Conservation (phyloP, 1,139 yeast genomes). For the Kurtzmaniella quercitrusa region DNA sequence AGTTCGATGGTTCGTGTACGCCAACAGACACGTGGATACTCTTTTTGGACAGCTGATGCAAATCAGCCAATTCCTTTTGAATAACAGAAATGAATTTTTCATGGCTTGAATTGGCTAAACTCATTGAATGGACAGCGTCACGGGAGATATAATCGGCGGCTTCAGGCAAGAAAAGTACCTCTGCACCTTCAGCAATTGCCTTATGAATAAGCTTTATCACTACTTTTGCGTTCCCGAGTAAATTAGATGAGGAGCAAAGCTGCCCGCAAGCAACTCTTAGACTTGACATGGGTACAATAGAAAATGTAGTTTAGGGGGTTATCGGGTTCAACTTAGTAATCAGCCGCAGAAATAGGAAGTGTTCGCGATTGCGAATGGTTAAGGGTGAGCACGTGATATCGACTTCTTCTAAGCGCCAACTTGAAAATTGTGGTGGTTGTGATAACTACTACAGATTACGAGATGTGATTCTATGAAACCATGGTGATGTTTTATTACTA, state of each 20-base stretch:
- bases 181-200: constrained; percentile 58
- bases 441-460: too few species aligned
- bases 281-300: constrained; percentile 7
- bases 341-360: neutral
- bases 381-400: neutral
- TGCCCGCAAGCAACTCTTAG: constrained; percentile 77
- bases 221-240: constrained; percentile 53
- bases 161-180: constrained; percentile 81
- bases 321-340: neutral
- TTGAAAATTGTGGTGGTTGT: too few species aligned
- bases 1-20: constrained; percentile 67
- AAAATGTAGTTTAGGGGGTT: constrained; percentile 20
- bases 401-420: neutral
- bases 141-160: constrained; percentile 85
- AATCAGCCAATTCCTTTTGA: constrained; percentile 37
- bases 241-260: constrained; percentile 67
- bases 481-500: too few species aligned
- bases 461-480: too few species aligned
- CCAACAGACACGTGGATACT: constrained; percentile 52
- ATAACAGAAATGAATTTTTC: constrained; percentile 51
- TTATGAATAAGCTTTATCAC: constrained; percentile 56
- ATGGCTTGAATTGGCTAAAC: constrained; percentile 50
- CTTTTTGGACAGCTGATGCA: constrained; percentile 10
- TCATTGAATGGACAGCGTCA: constrained; percentile 60
- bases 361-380: neutral